phyloP scores from a whole-genome alignment of 129 eudicot genomes.

The Arctium minus region DNA sequence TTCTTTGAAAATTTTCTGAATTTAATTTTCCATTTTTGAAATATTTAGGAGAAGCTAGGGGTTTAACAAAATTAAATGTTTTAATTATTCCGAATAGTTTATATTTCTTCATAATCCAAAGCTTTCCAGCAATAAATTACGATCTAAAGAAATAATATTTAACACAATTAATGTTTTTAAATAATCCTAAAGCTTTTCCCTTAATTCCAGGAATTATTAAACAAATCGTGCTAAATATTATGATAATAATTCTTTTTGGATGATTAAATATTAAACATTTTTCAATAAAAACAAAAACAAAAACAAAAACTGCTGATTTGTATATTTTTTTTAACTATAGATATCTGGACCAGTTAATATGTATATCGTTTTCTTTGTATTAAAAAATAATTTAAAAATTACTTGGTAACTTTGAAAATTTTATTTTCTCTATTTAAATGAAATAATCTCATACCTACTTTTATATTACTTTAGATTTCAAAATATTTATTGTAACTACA shows the following conservation, averaged over 20 bases:
- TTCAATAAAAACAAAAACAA: background rate
- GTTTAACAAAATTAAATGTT: background rate
- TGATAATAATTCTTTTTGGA: background rate
- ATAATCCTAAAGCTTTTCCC: background rate
- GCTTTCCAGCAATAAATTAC: slow-evolving; percentile 26
- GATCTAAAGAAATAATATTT: slow-evolving; percentile 20
- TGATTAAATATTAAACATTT: background rate
- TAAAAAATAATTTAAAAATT: no score
- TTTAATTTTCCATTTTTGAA: no score
- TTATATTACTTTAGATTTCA: no score
- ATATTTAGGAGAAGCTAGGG: background rate
- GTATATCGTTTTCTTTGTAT: no score
- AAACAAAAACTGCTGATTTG: no score
- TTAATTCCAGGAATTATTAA: slow-evolving; percentile 8
- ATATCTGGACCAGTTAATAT: no score
- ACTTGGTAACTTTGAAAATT: no score
- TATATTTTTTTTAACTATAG: no score
- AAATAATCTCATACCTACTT: background rate
- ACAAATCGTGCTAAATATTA: background rate
- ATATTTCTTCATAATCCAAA: background rate
- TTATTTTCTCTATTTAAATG: no score
- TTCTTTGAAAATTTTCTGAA: no score
- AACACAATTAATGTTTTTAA: background rate
- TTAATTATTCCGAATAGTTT: slow-evolving; percentile 1
- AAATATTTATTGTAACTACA: background rate